Evolutionary conservation across 2,329 filamentous ascomycete genomes (phyloP), one percentile per base, ranked within the genome.

Genomic region (Fusarium devonianum): DNA sequence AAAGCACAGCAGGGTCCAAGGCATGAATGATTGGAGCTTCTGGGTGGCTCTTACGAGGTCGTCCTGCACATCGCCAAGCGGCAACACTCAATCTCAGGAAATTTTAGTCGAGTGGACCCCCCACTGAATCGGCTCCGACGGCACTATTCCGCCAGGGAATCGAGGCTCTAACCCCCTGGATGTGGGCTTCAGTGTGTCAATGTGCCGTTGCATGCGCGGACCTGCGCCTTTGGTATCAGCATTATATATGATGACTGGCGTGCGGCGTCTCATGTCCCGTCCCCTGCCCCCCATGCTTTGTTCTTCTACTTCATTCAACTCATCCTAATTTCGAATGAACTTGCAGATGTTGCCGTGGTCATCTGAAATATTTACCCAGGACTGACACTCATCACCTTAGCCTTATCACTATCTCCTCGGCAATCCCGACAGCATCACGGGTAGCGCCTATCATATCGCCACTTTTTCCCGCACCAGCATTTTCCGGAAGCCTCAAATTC

Each of bases 41-140:
- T 26, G 45, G 34, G 37, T 56, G 46, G 56, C 48, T 56, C 53
- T 52, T 51, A 40, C 50, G 41, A 57, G 54, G 56, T 57, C 56
- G 61, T 63, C 52, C 63, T 68, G 58, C 57, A 64, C 49, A 63
- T 68, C 56, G 66, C 66, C 67, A 68, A 69, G 67, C 63, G 66
- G 67, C 65, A 64, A 64, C 51, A 63, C 56, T 63, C 61, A 63
- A 65, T 63, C 61, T 58, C 44, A 61, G 49, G 58, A 60, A 67
- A 65, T 60, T 64, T 57, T 60, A 65, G 64, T 64, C 54, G 53
- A 62, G 65, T 63, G 65, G 65, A 60, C 53, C 61, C 49, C 60
- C 60, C 51, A 64, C 63, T 63, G 52, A 53, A 65, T 65, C 63
- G 63, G 52, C 55, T 64, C 64, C 59, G 58, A 67, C 60, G 63